phyloP scores from a whole-genome alignment of 1,284 basidiomycete genomes.

The Cutaneotrichosporon spelunceum region DNA sequence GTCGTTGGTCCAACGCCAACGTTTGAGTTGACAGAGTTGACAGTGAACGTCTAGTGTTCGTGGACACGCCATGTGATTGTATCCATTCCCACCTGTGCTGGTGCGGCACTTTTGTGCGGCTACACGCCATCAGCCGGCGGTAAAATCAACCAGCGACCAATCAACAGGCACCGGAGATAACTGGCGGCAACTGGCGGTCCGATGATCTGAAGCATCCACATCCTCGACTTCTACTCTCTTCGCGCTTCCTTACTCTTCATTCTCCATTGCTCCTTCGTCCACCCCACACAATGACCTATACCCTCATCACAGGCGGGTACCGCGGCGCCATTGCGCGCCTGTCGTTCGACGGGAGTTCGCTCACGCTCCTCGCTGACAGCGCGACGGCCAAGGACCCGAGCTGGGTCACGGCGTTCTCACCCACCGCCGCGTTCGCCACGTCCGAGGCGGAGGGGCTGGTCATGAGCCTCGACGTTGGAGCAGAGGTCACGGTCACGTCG shows the following conservation, averaged over 20 bases:
- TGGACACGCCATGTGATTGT: no score
- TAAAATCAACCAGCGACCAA: no score
- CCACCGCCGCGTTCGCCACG: conserved; percentile 26
- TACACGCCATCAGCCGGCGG: no score
- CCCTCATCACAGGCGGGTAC: conserved; percentile 44
- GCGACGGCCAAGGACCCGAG: conserved; percentile 29
- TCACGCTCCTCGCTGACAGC: conserved; percentile 7
- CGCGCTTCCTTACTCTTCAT: background rate
- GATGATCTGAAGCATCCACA: no score
- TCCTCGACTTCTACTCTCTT: background rate
- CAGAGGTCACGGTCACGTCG: conserved; percentile 34
- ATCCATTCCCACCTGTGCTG: no score
- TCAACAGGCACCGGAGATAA: no score
- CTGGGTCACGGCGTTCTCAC: conserved; percentile 35
- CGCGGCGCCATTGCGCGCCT: conserved; percentile 32
- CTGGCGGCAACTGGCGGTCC: no score
- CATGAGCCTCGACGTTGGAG: conserved; percentile 29
- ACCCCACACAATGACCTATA: conserved; percentile 29
- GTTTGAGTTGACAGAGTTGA: no score
- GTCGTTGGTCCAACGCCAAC: no score
- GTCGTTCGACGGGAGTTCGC: conserved; percentile 25
- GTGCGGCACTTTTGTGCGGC: no score
- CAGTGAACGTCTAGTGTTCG: no score
- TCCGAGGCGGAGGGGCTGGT: conserved; percentile 39
- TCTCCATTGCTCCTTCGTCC: background rate